Evolutionary conservation across 768 basidiomycete species (phyloP), one percentile per base, ranked within the genome.

Genomic region (Nidularia pulvinata): DNA sequence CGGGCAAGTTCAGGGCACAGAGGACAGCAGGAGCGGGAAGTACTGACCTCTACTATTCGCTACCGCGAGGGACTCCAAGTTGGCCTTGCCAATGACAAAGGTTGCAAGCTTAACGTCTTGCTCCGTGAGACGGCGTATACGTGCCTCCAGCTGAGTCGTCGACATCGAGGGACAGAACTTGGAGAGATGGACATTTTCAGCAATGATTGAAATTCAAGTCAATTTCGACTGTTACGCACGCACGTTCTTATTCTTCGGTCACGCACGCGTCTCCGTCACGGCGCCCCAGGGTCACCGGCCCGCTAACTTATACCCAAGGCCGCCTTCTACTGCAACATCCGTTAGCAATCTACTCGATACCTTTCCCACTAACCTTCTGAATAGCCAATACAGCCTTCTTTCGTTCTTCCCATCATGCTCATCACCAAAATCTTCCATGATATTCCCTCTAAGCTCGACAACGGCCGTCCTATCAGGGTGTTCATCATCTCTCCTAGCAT

Each of bases 401-500:
- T n/a, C n/a, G n/a, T 19, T 11, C 34, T 16, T 5, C 42, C 43
- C 56, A 71, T 52, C 51, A 96, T 98, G 95, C 78, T 96, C 57
- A 85, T 96, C 78, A 82, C 81, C 55, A 90, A 89, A 61, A 84
- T 85, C 13, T 84, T 82, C 69, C 78, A 88, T 63, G 94, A 96
- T 62, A 69, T 97, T 5, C 83, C 87, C 39, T 84, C 88, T 51
- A 83, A 80, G 49, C 80, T 91, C 44, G 77, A 86, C 10, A 68
- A 67, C 42, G 83, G 83, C 7, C 78, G 77, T 3, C 85, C 88
- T 0, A 88, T 95, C 57, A 78, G 93, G 51, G 84, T 96, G 39
- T 94, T 88, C 64, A 76, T 97, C 33, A 88, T 95, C 54, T 82
- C 91, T 16, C 95, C 95, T 6, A 79, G 76, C 49, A 65, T 94